A percentile compares a stretch with the other conserved stretches of the same genome.
Evolutionary conservation across 176 grass and related monocot genomes (phyloP).

Genomic region (Zizania latifolia): DNA sequence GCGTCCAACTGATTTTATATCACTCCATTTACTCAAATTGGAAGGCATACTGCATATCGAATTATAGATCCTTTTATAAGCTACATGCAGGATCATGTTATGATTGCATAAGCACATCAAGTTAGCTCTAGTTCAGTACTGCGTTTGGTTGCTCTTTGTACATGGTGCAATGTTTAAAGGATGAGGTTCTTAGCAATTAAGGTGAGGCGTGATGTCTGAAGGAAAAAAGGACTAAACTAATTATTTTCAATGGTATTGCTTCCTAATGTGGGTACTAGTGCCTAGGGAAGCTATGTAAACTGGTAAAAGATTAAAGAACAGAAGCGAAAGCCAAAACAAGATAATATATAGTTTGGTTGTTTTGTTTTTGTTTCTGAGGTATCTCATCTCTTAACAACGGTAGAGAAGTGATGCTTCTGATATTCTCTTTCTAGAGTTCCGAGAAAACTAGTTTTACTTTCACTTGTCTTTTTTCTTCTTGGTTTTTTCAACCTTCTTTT

Average conservation of each 20-base stretch:
- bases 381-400: background rate
- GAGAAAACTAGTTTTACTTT: background rate
- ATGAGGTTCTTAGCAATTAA: background rate
- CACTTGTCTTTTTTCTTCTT: background rate
- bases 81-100: background rate
- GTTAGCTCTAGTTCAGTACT: background rate
- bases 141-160: background rate
- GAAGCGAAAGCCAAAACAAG: background rate
- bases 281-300: background rate
- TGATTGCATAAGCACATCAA: background rate
- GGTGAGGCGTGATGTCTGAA: background rate
- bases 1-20: background rate
- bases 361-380: background rate
- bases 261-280: background rate
- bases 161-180: background rate
- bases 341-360: background rate
- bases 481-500: background rate
- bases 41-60: background rate
- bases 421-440: background rate
- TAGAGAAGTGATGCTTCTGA: background rate
- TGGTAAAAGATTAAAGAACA: background rate
- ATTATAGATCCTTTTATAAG: background rate
- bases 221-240: background rate
- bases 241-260: background rate
- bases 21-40: background rate